Conservation (phyloP, 805 yeast genomes). For the Torulaspora indica region DNA sequence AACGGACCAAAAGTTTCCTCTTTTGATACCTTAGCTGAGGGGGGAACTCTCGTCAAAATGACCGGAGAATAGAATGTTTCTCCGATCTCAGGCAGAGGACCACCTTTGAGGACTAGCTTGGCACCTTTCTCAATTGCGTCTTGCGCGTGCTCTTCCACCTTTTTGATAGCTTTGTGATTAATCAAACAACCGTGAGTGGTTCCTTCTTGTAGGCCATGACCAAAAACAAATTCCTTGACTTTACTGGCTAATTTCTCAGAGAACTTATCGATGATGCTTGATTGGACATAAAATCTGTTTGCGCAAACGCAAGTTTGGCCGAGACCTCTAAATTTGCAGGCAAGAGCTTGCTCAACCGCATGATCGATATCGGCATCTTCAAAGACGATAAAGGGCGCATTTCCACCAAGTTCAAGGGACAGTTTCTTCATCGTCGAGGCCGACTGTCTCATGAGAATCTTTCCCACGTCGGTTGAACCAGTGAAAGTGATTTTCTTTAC, state of each 20-base stretch:
- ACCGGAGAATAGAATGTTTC: slow-evolving; percentile 52
- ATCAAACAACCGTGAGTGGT: slow-evolving; percentile 57
- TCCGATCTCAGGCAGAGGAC: slow-evolving; percentile 47
- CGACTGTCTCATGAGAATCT: slow-evolving; percentile 53
- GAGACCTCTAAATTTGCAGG: slow-evolving; percentile 54
- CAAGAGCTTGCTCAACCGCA: slow-evolving; percentile 50
- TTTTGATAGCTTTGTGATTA: slow-evolving; percentile 46
- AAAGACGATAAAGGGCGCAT: slow-evolving; percentile 60
- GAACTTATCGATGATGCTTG: slow-evolving; percentile 47
- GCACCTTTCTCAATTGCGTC: slow-evolving; percentile 58
- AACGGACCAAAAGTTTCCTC: slow-evolving; percentile 68
- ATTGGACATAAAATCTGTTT: slow-evolving; percentile 54
- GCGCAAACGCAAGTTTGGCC: slow-evolving; percentile 69
- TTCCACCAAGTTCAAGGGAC: slow-evolving; percentile 63
- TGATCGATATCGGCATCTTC: slow-evolving; percentile 54
- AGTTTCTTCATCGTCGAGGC: slow-evolving; percentile 55
- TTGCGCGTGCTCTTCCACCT: slow-evolving; percentile 49
- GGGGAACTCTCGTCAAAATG: slow-evolving; percentile 48
- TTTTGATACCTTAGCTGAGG: slow-evolving; percentile 44
- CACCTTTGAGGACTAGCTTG: slow-evolving; percentile 47
- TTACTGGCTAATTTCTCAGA: slow-evolving; percentile 40
- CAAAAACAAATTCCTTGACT: slow-evolving; percentile 48
- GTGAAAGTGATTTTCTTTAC: slow-evolving; percentile 59
- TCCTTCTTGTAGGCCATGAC: slow-evolving; percentile 50
- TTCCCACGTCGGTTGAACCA: slow-evolving; percentile 61